These are phyloP conservation scores for Fusarium sp. DNA, from an alignment of 2,329 filamentous ascomycete species.

Conservation along the genomic window DNA sequence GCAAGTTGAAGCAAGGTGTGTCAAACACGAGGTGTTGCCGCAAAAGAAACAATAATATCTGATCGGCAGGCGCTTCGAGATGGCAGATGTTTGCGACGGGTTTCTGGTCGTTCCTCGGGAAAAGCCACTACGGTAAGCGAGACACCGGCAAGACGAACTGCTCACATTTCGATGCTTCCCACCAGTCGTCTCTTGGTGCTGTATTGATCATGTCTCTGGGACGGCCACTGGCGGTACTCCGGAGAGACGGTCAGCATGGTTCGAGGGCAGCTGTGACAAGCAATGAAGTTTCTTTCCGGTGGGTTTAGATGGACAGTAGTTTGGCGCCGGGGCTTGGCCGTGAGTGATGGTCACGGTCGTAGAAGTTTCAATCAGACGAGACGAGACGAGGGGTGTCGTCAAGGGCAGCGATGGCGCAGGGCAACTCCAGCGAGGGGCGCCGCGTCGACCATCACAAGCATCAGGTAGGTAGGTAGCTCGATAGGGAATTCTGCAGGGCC, in stretches of 20 bases:
- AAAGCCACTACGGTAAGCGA: constrained; percentile 10
- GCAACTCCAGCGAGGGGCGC: constrained; percentile 18
- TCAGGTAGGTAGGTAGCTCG: constrained; percentile 11
- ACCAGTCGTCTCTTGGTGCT: neutral
- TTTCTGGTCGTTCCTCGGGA: constrained; percentile 23
- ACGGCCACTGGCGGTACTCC: constrained; percentile 13
- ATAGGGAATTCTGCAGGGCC: constrained; percentile 25
- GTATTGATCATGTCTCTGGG: constrained; percentile 13
- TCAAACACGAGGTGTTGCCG: constrained; percentile 20
- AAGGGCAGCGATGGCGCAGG: constrained; percentile 40
- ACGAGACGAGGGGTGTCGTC: constrained; percentile 34
- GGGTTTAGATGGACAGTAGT: constrained; percentile 21
- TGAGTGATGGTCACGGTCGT: constrained; percentile 14
- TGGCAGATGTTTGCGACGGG: constrained; percentile 40
- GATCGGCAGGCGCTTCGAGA: constrained; percentile 35
- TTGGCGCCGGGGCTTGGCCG: constrained; percentile 19
- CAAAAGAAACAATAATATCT: constrained; percentile 43
- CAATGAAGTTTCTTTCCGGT: constrained; percentile 20
- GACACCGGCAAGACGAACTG: constrained; percentile 21
- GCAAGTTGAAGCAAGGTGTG: constrained; percentile 4
- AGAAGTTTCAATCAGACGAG: constrained; percentile 36
- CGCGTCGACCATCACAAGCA: constrained; percentile 19
- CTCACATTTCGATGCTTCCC: constrained; percentile 28
- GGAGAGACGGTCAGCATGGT: constrained; percentile 15
- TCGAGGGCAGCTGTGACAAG: constrained; percentile 16